Base-by-base conservation (phyloP, 805 yeast species). In the Saturnispora diversa region DNA sequence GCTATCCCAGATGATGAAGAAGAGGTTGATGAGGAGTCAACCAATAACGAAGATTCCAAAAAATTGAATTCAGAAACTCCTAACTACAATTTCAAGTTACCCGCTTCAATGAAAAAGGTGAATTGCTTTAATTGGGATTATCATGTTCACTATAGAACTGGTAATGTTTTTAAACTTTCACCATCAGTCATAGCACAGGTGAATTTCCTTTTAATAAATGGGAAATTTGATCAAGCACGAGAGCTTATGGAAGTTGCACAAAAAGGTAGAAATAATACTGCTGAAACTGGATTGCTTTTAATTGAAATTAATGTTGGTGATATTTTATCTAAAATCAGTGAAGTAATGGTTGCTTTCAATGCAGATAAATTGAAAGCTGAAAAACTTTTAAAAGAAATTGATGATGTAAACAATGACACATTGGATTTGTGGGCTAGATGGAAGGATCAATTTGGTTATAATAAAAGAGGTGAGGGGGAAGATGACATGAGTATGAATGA, bases 401-500 rank as follows among this genome's bases (percentile, higher is more conserved):
- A 29, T 16, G 27, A 20, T 2, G 20, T 36, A 9, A 28, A 36
- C n/a, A 36, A 25, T 16, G 39, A 36, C 15, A 36, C 22, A 25
- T 8, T 36, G 24, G 39, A 36, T 27, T 8, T 36, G 10, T 37
- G 33, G 39, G 34, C 33, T 16, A 29, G 23, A 20, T 37, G 33
- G 34, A 37, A 29, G 22, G 39, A 37, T 30, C 28, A 37, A 29
- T 37, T 37, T 23, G 39, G 39, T 5, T 29, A 37, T 24, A 8
- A n/a, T 8, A 23, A 25, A 23, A 17, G n/a, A 6, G 15, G 19
- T 23, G 34, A 32, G 3, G 36, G 27, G 13, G 44, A 39, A 52
- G 77, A 72, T 51, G 68, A 66, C 11, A 73, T 6, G 15, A 15
- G n/a, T 11, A 15, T 7, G 6, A 12, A 24, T 12, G 20, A 20